Conservation (phyloP, 1,284 basidiomycete species). For the Pisolithus thermaeus region DNA sequence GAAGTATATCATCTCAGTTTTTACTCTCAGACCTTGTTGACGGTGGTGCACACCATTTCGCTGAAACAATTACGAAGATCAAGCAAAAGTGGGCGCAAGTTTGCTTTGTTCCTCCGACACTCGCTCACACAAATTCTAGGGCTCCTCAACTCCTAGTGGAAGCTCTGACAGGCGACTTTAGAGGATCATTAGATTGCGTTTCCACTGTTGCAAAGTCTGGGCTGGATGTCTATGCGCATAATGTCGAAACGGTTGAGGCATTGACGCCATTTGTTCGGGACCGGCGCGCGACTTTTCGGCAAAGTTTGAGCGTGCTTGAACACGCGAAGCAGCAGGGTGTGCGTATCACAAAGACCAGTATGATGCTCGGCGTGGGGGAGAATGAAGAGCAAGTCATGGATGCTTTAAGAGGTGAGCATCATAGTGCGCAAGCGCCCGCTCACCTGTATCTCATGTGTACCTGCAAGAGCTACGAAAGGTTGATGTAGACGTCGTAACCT, state of each 20-base stretch:
- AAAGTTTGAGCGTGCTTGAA: slow-evolving; percentile 81
- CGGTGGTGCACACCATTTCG: slow-evolving; percentile 91
- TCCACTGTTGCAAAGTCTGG: slow-evolving; percentile 84
- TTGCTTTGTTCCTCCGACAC: not conserved
- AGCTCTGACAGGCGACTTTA: slow-evolving; percentile 95
- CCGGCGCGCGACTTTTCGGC: slow-evolving; percentile 88
- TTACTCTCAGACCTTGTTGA: slow-evolving; percentile 73
- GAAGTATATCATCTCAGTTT: slow-evolving; percentile 1
- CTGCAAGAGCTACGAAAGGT: slow-evolving; percentile 75
- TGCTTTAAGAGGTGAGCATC: slow-evolving; percentile 69
- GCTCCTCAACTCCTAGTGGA: slow-evolving; percentile 95
- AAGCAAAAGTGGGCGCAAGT: slow-evolving; percentile 74
- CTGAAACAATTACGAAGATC: slow-evolving; percentile 90
- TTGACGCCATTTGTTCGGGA: slow-evolving; percentile 95
- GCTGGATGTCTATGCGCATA: slow-evolving; percentile 97
- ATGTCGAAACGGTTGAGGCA: slow-evolving; percentile 92
- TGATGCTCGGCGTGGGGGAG: slow-evolving; percentile 99
- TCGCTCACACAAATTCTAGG: slow-evolving; percentile 34
- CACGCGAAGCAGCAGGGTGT: slow-evolving; percentile 80
- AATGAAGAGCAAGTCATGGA: slow-evolving; percentile 78
- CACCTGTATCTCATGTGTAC: not conserved
- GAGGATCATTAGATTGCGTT: slow-evolving; percentile 73
- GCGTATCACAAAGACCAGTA: slow-evolving; percentile 93
- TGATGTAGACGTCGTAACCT: slow-evolving; percentile 96
- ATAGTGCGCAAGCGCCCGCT: not conserved